phyloP scores from a whole-genome alignment of 441 rosid species.

The Erodium moschatum region DNA sequence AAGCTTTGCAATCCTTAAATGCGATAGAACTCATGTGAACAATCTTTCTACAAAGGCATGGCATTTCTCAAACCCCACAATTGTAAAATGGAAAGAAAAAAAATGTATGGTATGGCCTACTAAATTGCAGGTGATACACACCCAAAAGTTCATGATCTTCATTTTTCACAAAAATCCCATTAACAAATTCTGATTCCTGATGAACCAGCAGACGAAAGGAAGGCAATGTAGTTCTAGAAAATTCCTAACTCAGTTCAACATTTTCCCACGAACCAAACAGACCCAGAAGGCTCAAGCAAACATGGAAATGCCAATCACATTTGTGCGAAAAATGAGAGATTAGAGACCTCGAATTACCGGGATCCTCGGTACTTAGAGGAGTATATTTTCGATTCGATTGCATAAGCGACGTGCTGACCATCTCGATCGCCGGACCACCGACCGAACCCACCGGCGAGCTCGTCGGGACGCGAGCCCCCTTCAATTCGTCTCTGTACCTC shows the following conservation, averaged over 20 bases:
- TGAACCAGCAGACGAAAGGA: neutral
- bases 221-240: neutral
- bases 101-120: neutral
- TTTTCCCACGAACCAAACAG: neutral
- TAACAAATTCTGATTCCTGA: neutral
- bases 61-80: neutral
- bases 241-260: neutral
- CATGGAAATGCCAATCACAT: neutral
- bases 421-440: slow-evolving; percentile 71
- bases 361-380: slow-evolving; percentile 83
- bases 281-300: neutral
- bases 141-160: neutral
- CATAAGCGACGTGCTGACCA: slow-evolving; percentile 70
- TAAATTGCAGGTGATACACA: neutral
- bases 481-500: slow-evolving; percentile 77
- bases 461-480: slow-evolving; percentile 65
- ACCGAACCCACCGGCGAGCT: slow-evolving; percentile 31
- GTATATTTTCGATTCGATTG: slow-evolving; percentile 53
- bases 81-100: no score
- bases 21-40: no score
- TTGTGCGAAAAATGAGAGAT: neutral
- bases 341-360: slow-evolving; percentile 60
- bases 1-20: neutral
- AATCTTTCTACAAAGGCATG: neutral
- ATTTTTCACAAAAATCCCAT: neutral